These are phyloP conservation scores for Silene uniflora DNA, from an alignment of 148 eudicot species.

Conservation along the genomic window DNA sequence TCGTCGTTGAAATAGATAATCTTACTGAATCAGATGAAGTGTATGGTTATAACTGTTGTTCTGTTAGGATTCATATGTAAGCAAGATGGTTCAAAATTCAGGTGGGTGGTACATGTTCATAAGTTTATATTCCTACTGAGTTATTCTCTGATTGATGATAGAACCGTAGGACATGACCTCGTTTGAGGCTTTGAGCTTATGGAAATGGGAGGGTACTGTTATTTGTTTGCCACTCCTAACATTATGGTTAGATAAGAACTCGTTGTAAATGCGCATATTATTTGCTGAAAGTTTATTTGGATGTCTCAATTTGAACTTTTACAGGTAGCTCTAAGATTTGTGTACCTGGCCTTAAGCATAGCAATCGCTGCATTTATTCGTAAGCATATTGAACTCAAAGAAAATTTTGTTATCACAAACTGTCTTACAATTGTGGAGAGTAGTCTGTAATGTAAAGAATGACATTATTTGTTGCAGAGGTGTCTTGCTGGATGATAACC, in stretches of 20 bases:
- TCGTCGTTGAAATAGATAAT: not conserved
- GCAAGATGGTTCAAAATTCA: too few relatives aligned
- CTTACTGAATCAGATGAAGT: too few relatives aligned
- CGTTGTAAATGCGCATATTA: not conserved
- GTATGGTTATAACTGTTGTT: too few relatives aligned
- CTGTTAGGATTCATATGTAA: not conserved
- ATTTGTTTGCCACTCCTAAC: not conserved
- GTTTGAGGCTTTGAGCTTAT: not conserved
- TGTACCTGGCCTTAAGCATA: constrained; percentile 54
- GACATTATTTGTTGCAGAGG: constrained; percentile 37
- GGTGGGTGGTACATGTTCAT: not conserved
- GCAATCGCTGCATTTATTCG: constrained; percentile 59
- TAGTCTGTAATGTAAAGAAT: not conserved
- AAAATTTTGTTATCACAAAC: not conserved
- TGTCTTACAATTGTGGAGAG: not conserved
- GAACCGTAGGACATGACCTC: not conserved
- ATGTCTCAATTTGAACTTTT: not conserved
- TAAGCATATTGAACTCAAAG: constrained; percentile 28
- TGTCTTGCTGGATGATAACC: constrained; percentile 70
- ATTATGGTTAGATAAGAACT: not conserved
- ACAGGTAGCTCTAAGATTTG: constrained; percentile 53
- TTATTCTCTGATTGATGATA: not conserved
- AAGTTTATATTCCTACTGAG: not conserved
- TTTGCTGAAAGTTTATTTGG: constrained; percentile 2
- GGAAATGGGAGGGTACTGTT: not conserved